Base-by-base conservation (phyloP, 2,329 filamentous ascomycete genomes). In the Colletotrichum lindemuthianum region DNA sequence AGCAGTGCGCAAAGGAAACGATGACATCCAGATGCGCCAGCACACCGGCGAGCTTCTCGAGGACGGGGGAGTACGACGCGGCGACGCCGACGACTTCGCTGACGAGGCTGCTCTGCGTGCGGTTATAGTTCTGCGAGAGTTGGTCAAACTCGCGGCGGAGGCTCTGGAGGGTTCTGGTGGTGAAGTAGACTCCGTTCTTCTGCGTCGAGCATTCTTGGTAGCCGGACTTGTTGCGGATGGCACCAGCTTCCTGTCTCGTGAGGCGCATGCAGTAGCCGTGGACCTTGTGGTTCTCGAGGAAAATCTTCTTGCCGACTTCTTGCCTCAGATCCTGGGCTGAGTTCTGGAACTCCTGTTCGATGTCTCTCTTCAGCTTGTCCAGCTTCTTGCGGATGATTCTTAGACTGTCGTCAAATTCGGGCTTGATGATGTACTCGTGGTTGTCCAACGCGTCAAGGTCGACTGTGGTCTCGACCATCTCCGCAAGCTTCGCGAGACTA, bases 111-210 rank as follows among this genome's bases (percentile, higher is more conserved):
- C 88, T 91, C 78, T 99, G 96, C 0, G 94, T 98, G 58, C 93
- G 89, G 78, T 97, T 97, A 81, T 99, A 99, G 74, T 93, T 97
- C 67, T 93, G 90, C 0, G 93, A 96, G 1, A 97, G 84, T 76
- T 98, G 94, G 73, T 99, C 95, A 70, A 97, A 93, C 72, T 99
- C 95, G 57, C 95, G 88, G 37, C 96, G 90, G 71, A 94, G 87
- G 33, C 88, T 85, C 73, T 93, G 90, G 71, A 99, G 83, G 37
- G 86, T 88, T 58, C 88, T 89, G 4, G 96, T 99, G 1, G 96
- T 98, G 77, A 99, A 99, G 80, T 96, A 99, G 59, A 98, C 96
- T 47, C 96, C 96, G 75, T 97, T 99, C 84, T 99, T 99, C 79
- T 98, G 96, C 0, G 96, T 99, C 0, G 94, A 97, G 76, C 93